Evolutionary conservation across 2,329 filamentous ascomycete genomes (phyloP).

Genomic region (Colletotrichum godetiae): DNA sequence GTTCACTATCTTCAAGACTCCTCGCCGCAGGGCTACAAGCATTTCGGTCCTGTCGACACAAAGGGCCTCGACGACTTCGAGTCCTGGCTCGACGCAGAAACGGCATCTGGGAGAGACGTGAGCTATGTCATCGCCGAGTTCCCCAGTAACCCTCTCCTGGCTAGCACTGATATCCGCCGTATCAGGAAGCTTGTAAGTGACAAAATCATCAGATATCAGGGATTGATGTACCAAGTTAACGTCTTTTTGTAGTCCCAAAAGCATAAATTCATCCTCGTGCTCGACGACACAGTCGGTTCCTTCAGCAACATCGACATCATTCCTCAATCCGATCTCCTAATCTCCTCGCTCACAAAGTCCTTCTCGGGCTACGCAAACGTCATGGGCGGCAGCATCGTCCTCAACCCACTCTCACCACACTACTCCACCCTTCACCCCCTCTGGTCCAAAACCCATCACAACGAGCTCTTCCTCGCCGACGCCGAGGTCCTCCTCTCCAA

Average conservation of each 20-base stretch:
- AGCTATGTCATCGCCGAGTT: constrained; percentile 61
- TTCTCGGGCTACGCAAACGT: constrained; percentile 68
- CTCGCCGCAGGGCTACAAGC: constrained; percentile 54
- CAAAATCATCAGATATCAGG: too few relatives aligned
- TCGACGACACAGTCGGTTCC: constrained; percentile 61
- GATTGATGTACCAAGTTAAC: not conserved
- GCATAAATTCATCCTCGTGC: constrained; percentile 56
- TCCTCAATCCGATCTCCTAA: constrained; percentile 58
- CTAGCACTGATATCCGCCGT: constrained; percentile 46
- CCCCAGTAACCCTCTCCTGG: constrained; percentile 50
- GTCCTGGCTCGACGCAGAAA: constrained; percentile 53
- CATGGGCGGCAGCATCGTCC: constrained; percentile 61
- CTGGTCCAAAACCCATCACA: constrained; percentile 42
- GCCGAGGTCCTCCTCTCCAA: constrained; percentile 58
- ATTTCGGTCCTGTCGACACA: constrained; percentile 57
- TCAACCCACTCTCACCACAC: constrained; percentile 58
- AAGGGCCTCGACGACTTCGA: constrained; percentile 57
- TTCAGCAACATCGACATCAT: constrained; percentile 64
- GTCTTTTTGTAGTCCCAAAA: constrained; percentile 45
- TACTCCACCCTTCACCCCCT: constrained; percentile 50
- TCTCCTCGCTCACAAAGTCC: constrained; percentile 67
- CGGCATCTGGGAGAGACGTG: constrained; percentile 50
- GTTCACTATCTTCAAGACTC: constrained; percentile 60
- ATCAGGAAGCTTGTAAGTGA: constrained; percentile 37
- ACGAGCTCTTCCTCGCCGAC: constrained; percentile 61